These are phyloP conservation scores for Lasiosphaeriaceae sp. DNA, from an alignment of 495 filamentous ascomycete species.

Conservation along the genomic window DNA sequence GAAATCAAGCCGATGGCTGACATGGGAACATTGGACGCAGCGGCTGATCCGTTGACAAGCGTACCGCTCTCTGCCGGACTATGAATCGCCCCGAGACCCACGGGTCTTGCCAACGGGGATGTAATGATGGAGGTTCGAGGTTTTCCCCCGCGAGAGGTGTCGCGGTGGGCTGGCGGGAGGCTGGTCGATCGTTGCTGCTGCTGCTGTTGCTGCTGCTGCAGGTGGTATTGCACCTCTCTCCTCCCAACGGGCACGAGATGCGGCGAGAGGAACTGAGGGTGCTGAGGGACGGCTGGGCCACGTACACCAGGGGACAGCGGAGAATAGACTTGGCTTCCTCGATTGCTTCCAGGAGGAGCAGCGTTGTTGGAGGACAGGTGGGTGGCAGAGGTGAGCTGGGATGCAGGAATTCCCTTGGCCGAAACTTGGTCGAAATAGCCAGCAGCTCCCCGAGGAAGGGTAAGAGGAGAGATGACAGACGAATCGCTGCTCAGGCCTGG, in stretches of 20 bases:
- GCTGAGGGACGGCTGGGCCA: conserved; percentile 10
- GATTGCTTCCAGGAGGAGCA: neutral
- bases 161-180: conserved; percentile 15
- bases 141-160: neutral
- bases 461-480: conserved; percentile 38
- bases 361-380: neutral
- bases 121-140: neutral
- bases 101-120: neutral
- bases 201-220: conserved; percentile 16
- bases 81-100: conserved; percentile 4
- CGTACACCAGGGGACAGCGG: conserved; percentile 23
- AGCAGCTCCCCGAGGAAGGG: conserved; percentile 31
- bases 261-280: conserved; percentile 24
- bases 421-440: conserved; percentile 32
- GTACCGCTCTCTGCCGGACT: neutral
- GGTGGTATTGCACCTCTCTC: conserved; percentile 6
- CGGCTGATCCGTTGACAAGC: neutral
- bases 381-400: conserved; percentile 5
- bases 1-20: conserved; percentile 17
- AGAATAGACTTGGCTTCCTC: conserved; percentile 18
- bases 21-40: conserved; percentile 7
- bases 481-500: conserved; percentile 26
- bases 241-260: conserved; percentile 16
- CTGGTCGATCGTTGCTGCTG: conserved; percentile 24
- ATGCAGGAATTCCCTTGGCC: neutral